Percentiles rank a stretch among this genome's conserved stretches.
phyloP scores from a whole-genome alignment of 306 rosid genomes.

The Calophaca sinica region DNA sequence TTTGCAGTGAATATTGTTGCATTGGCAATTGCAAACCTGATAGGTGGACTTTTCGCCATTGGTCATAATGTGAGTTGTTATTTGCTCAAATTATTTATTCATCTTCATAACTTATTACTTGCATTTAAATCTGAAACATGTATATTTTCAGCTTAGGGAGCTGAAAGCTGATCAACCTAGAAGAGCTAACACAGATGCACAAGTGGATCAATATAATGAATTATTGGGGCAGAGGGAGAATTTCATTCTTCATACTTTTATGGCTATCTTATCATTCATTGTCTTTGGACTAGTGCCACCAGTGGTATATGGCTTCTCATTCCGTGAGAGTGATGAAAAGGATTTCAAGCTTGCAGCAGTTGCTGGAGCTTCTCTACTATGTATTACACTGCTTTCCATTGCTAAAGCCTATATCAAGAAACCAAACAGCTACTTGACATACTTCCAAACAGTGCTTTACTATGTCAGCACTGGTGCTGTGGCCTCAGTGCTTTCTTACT shows the following conservation, averaged over 20 bases:
- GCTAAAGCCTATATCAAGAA: constrained; percentile 63
- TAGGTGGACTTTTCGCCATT: constrained; percentile 78
- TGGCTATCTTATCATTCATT: constrained; percentile 68
- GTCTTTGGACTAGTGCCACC: constrained; percentile 78
- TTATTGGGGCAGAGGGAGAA: constrained; percentile 59
- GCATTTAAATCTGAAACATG: too few species aligned
- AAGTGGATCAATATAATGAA: constrained; percentile 55
- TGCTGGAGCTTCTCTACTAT: constrained; percentile 70
- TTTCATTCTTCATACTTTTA: constrained; percentile 63
- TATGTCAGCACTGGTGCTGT: constrained; percentile 57
- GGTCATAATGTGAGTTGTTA: constrained; percentile 77
- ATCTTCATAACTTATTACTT: too few species aligned
- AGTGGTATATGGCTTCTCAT: constrained; percentile 72
- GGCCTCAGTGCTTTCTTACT: constrained; percentile 66
- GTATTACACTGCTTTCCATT: constrained; percentile 70
- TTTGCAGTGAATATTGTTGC: constrained; percentile 74
- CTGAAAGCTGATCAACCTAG: constrained; percentile 55
- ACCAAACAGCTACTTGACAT: constrained; percentile 49
- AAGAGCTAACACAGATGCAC: constrained; percentile 37
- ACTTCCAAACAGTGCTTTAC: constrained; percentile 55
- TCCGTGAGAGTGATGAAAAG: constrained; percentile 58
- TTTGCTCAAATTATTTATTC: neutral
- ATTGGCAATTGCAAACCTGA: constrained; percentile 78
- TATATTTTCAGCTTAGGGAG: constrained; percentile 61
- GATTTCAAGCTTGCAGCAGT: constrained; percentile 77